Evolutionary conservation across 768 basidiomycete genomes (phyloP).

Genomic region (Mycena indigotica): DNA sequence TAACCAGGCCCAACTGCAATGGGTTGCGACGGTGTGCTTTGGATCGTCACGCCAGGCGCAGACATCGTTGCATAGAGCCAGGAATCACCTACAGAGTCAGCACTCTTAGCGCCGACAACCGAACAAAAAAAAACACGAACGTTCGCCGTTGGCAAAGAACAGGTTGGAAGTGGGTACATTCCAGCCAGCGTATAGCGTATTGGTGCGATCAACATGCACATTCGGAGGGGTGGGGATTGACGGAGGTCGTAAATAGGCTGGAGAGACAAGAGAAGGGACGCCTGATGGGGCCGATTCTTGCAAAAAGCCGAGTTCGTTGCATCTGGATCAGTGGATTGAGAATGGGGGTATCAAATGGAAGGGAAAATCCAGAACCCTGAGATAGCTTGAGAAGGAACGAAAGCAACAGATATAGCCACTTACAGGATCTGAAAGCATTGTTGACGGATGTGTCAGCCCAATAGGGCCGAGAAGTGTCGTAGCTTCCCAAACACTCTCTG

Average conservation of each 20-base stretch:
- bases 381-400: not conserved
- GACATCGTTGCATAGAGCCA: conserved; percentile 74
- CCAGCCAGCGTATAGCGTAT: conserved; percentile 63
- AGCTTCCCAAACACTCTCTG: conserved; percentile 47
- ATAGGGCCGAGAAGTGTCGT: conserved; percentile 39
- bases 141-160: conserved; percentile 71
- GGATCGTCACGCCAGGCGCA: conserved; percentile 46
- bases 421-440: conserved; percentile 56
- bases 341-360: not conserved
- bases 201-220: conserved; percentile 46
- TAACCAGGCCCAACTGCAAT: conserved; percentile 64
- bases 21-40: conserved; percentile 55
- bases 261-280: conserved; percentile 49
- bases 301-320: conserved; percentile 69
- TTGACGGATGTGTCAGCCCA: conserved; percentile 61
- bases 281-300: conserved; percentile 49
- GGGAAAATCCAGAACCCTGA: conserved; percentile 57
- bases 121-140: conserved; percentile 48
- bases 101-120: not conserved
- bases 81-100: conserved; percentile 55
- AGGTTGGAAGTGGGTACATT: conserved; percentile 55
- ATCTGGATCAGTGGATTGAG: conserved; percentile 38
- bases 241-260: conserved; percentile 60
- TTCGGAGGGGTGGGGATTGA: conserved; percentile 57
- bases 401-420: not conserved